Percentiles rank a stretch among this genome's conserved stretches.
Evolutionary conservation across 306 rosid genomes (phyloP).

Genomic region (Acacia crassicarpa): DNA sequence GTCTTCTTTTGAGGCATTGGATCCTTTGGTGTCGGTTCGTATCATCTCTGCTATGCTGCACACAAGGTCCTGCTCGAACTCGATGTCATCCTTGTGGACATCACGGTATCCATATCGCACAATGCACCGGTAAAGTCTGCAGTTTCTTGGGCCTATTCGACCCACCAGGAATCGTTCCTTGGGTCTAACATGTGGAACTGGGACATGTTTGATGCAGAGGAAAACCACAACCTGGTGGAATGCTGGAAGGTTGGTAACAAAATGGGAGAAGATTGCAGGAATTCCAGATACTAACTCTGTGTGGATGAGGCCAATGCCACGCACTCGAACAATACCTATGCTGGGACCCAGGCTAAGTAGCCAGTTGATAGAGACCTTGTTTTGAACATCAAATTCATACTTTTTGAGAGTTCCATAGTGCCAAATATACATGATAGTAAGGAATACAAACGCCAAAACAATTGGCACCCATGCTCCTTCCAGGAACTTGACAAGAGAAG

Average conservation of each 20-base stretch:
- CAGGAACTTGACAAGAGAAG: conserved; percentile 66
- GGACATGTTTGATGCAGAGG: conserved; percentile 77
- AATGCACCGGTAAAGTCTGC: conserved; percentile 66
- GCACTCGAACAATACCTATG: conserved; percentile 78
- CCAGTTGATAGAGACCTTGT: conserved; percentile 80
- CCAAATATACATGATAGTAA: conserved; percentile 68
- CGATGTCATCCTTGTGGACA: conserved; percentile 65
- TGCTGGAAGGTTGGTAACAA: conserved; percentile 82
- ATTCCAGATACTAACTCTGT: conserved; percentile 81
- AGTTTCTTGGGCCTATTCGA: conserved; percentile 60
- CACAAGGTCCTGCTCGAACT: conserved; percentile 76
- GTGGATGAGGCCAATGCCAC: conserved; percentile 72
- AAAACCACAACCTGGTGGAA: conserved; percentile 82
- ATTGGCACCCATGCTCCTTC: conserved; percentile 92
- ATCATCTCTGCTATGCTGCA: conserved; percentile 77
- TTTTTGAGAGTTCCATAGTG: conserved; percentile 75
- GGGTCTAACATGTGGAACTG: conserved; percentile 71
- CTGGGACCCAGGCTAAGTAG: conserved; percentile 68
- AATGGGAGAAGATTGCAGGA: conserved; percentile 79
- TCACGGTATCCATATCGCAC: conserved; percentile 79
- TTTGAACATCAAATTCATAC: conserved; percentile 72
- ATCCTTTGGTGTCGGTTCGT: conserved; percentile 30
- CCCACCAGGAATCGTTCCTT: conserved; percentile 77
- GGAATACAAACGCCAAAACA: conserved; percentile 51
- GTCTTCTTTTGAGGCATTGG: conserved; percentile 22